Percentiles rank a stretch among this genome's conserved stretches.
phyloP scores from a whole-genome alignment of 2,329 filamentous ascomycete species.

The Penicillium sp. region DNA sequence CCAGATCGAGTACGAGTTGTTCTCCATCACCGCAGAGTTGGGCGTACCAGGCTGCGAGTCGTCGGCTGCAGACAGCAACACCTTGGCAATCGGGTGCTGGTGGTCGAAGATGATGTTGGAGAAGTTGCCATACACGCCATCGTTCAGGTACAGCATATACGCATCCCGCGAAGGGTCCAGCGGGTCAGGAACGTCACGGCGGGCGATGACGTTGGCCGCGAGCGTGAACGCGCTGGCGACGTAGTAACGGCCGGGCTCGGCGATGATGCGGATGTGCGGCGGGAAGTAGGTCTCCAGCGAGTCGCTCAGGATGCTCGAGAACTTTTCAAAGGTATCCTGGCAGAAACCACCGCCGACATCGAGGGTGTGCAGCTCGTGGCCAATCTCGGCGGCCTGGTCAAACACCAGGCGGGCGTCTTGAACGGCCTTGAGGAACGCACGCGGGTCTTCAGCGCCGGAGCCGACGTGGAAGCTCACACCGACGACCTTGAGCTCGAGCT shows the following conservation, averaged over 20 bases:
- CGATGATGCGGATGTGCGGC: slow-evolving; percentile 81
- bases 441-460: slow-evolving; percentile 92
- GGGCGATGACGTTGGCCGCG: slow-evolving; percentile 93
- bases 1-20: slow-evolving; percentile 92
- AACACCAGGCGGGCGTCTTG: slow-evolving; percentile 88
- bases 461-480: slow-evolving; percentile 98
- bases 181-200: slow-evolving; percentile 82
- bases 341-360: slow-evolving; percentile 95
- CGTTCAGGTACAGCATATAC: slow-evolving; percentile 98
- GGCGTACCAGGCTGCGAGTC: slow-evolving; percentile 63
- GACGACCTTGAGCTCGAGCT: slow-evolving; percentile 86
- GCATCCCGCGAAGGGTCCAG: slow-evolving; percentile 55
- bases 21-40: slow-evolving; percentile 49
- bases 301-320: slow-evolving; percentile 78
- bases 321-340: slow-evolving; percentile 87
- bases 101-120: slow-evolving; percentile 99
- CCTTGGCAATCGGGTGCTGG: slow-evolving; percentile 84
- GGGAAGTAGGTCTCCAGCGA: slow-evolving; percentile 91
- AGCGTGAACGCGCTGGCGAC: slow-evolving; percentile 92
- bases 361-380: slow-evolving; percentile 82
- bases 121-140: slow-evolving; percentile 98
- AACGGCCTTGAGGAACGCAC: slow-evolving; percentile 88
- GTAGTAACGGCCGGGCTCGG: slow-evolving; percentile 96
- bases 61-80: slow-evolving; percentile 70
- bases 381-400: slow-evolving; percentile 76